Evolutionary conservation across 2,329 filamentous ascomycete species (phyloP).

Genomic region (Leptographium lundbergii): DNA sequence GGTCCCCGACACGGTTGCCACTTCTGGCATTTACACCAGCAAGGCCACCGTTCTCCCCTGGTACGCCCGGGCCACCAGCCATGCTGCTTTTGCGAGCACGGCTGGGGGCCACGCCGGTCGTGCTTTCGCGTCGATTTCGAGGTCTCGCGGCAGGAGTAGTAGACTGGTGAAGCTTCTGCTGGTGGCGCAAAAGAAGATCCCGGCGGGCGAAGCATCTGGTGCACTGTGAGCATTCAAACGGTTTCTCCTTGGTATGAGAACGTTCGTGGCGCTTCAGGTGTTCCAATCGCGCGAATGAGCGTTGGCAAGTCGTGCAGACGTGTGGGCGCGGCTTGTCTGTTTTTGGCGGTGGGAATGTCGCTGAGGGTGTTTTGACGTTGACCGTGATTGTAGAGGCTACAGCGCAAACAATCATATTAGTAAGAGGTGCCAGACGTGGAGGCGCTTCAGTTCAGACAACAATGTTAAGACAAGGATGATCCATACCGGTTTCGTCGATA

Average conservation of each 20-base stretch:
- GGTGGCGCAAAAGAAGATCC: constrained; percentile 83
- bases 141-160: constrained; percentile 78
- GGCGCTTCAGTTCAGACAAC: neutral
- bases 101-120: constrained; percentile 56
- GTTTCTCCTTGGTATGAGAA: constrained; percentile 98
- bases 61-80: constrained; percentile 38
- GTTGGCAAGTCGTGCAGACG: constrained; percentile 78
- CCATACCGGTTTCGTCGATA: constrained; percentile 19
- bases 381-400: constrained; percentile 38
- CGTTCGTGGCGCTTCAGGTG: constrained; percentile 95
- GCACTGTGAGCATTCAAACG: constrained; percentile 94
- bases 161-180: constrained; percentile 96
- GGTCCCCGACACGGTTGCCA: neutral
- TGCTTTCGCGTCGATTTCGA: constrained; percentile 81
- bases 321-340: constrained; percentile 96
- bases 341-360: constrained; percentile 67
- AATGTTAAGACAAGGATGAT: neutral
- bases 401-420: neutral
- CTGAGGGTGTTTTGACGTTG: constrained; percentile 27
- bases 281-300: constrained; percentile 88
- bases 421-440: too few relatives aligned
- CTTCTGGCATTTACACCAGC: neutral
- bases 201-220: constrained; percentile 87
- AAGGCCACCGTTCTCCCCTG: neutral
- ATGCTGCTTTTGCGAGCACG: constrained; percentile 89